Evolutionary conservation across 805 yeast genomes (phyloP), one percentile per base, ranked within the genome.

Genomic region (Candida nanaspora): DNA sequence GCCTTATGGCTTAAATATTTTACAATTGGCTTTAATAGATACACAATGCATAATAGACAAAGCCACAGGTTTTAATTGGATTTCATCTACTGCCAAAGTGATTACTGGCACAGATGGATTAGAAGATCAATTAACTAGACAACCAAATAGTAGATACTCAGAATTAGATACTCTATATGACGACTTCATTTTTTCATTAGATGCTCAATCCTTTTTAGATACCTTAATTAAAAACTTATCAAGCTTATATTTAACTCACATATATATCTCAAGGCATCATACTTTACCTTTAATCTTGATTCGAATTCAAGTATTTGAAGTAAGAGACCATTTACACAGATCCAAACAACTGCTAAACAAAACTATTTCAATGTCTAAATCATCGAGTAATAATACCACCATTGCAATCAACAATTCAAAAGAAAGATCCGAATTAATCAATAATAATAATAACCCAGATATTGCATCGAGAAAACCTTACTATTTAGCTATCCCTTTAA

Each of bases 11-110:
- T 55, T 82, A 33, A 81, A 80, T 47, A 59, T 80, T 1, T 63
- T 78, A 15, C 94, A 85, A 53, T 53, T 79, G 32, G 80, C 93
- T 0, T 87, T 82, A 44, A 60, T 83, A 5, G 93, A 85, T 48
- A 74, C 82, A 40, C 84, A 80, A 48, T 52, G 72, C 34, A 63
- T 83, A 34, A 73, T 83, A 2, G 83, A 80, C 49, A 70, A 73
- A 43, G 80, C 88, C 0, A 59, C 58, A 30, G 41, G 63, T 3
- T 69, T 59, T 48, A 54, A 53, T 27, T 76, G 81, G 81, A 57
- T 65, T 1, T 66, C 68, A 39, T 73, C 79, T 5, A 65, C 70
- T 2, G 75, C 71, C 0, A 61, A 56, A 38, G 65, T 73, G 3
- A 53, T 51, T 2, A 52, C 66, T 1, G 41, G 64, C n/a, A 14